Evolutionary conservation across 352 stramenopile genomes (phyloP).

Genomic region (Peronosclerospora sorghi): DNA sequence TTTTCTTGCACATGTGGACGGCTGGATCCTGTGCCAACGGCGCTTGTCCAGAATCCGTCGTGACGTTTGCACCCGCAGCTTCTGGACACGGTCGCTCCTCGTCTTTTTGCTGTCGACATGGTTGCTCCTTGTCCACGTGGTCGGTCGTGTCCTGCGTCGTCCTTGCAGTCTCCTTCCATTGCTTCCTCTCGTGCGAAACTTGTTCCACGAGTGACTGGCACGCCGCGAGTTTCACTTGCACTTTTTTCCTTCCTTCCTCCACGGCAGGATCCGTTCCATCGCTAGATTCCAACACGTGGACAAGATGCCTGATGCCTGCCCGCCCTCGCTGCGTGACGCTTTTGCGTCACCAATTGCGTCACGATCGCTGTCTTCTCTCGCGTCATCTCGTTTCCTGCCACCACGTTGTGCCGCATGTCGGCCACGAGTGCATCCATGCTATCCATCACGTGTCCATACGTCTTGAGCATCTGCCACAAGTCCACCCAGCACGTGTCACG

Average conservation of each 20-base stretch:
- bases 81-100: too few species aligned
- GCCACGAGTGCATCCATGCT: constrained; percentile 16
- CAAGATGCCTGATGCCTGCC: constrained; percentile 26
- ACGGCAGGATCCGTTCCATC: constrained; percentile 18
- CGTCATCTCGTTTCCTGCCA: constrained; percentile 10
- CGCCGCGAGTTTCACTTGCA: constrained; percentile 19
- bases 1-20: too few species aligned
- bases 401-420: constrained; percentile 15
- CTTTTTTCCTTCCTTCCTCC: too few species aligned
- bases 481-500: constrained; percentile 23
- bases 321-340: constrained; percentile 26
- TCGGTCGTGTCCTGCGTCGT: constrained; percentile 12
- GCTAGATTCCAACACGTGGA: constrained; percentile 20
- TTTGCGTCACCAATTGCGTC: constrained; percentile 28
- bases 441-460: constrained; percentile 19
- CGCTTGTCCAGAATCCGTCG: too few species aligned
- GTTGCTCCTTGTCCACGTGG: too few species aligned
- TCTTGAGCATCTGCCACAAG: constrained; percentile 28
- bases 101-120: too few species aligned
- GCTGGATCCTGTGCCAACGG: too few species aligned
- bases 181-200: constrained; percentile 9
- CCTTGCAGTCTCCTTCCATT: constrained; percentile 4
- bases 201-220: constrained; percentile 14
- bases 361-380: constrained; percentile 8
- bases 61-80: too few species aligned